phyloP scores from a whole-genome alignment of 768 basidiomycete species.

The Naematelia encephala region DNA sequence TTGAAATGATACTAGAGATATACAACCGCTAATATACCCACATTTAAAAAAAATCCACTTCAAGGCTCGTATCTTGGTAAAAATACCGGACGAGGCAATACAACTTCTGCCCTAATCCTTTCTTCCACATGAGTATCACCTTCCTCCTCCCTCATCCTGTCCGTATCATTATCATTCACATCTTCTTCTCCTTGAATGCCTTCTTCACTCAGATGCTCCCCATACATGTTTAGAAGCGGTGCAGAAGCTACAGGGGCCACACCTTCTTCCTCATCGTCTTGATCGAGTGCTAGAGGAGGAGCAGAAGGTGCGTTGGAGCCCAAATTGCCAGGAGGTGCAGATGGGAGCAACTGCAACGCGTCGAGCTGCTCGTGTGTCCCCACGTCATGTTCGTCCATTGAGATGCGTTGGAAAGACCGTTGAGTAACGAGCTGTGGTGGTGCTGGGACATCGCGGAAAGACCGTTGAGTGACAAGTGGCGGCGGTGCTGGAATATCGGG shows the following conservation, averaged over 20 bases:
- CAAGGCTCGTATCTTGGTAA: conserved; percentile 38
- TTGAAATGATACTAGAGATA: too few species aligned
- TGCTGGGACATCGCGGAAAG: conserved; percentile 1
- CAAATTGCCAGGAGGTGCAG: neutral
- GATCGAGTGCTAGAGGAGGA: conserved; percentile 26
- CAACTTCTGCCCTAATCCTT: too few species aligned
- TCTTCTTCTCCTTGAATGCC: conserved; percentile 2
- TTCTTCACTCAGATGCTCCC: conserved; percentile 1
- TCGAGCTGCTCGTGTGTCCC: conserved; percentile 6
- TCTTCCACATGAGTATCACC: too few species aligned
- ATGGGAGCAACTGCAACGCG: conserved; percentile 11
- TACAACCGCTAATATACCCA: too few species aligned
- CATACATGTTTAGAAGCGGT: neutral
- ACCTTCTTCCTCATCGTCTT: conserved; percentile 14
- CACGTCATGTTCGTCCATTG: conserved; percentile 7
- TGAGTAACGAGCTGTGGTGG: neutral
- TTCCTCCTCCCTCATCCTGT: too few species aligned
- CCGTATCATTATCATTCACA: too few species aligned
- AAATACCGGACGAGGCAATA: too few species aligned
- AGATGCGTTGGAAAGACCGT: conserved; percentile 3
- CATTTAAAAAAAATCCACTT: too few species aligned
- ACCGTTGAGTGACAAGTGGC: neutral
- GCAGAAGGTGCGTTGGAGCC: conserved; percentile 21
- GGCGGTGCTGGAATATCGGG: neutral
- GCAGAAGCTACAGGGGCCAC: neutral